Base-by-base conservation (phyloP, 352 stramenopile genomes). In the Globisporangium paddicum region DNA sequence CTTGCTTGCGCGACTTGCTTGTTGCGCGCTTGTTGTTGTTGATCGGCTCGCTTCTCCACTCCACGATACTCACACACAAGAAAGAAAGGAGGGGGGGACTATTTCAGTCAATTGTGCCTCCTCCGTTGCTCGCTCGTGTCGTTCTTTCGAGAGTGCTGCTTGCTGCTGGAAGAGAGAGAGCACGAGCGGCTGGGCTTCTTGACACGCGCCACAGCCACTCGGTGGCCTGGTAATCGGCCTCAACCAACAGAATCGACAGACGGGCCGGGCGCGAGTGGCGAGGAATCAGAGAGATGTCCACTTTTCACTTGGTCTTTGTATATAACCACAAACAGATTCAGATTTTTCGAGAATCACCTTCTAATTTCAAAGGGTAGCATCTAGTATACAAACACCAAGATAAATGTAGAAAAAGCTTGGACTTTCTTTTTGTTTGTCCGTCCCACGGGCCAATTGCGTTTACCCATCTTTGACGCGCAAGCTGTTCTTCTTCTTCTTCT, bases 191-290 rank as follows among this genome's bases (percentile, higher is more conserved):
- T 42, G 37, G 37, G 37, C 16, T 42, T 7, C 10, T n/a, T 26
- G 40, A 46, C 40, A 46, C 40, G 40, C 40, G 37, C 37, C 8
- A 32, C 40, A 46, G 40, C 40, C 40, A 46, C 18, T 45, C 18
- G 28, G 28, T n/a, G 18, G 16, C 18, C 38, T 54, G 47, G 47
- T 42, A 54, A 42, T 55, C 48, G 14, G 16, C 25, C 48, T 26
- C 48, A 55, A 54, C 47, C 47, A 42, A 54, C 28, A 54, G 35
- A 54, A 42, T 23, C 47, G 28, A 37, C 47, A 54, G 47, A 54
- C 47, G 47, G 47, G 47, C 16, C 16, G 6, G 6, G n/a, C 30
- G 47, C 32, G n/a, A 4, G 6, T 40, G 35, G 35, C 35, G 35
- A 41, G 35, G 35, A 41, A 54, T 54, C 47, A 54, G n/a, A n/a